Base-by-base conservation (phyloP, 805 yeast species). In the Candida cerambycidarum region DNA sequence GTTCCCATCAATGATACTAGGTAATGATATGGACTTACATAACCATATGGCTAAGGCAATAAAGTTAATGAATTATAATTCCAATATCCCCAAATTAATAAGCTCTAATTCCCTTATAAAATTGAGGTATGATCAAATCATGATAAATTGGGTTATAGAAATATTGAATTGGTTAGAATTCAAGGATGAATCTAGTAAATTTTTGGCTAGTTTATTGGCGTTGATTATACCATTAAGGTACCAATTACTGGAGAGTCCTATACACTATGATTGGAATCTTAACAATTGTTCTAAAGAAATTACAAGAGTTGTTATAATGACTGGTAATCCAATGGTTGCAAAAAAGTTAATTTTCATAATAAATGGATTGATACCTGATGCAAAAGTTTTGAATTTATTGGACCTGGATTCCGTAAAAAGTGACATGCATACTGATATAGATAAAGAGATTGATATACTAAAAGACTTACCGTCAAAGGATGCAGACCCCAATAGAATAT, bases 271-370 rank as follows among this genome's bases (percentile, higher is more conserved):
- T 31, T 50, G 58, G 17, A 58, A 57, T 27, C 41, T 52, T 4
- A 37, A 52, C n/a, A 42, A 52, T 3, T 34, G 52, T 11, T 38
- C 49, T 2, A 56, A 56, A 24, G 72, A 67, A 32, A 57, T 69
- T n/a, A 65, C 75, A 6, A 64, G 83, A 33, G 65, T 80, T 1
- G 79, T 79, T 1, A 65, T 80, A 3, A 70, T 79, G 75, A 79
- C 85, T 0, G 76, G 80, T 12, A 80, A 80, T 52, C 78, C 80
- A 27, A 74, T 74, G 6, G 81, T 80, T 8, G 82, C 84, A 1
- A 80, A 79, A 51, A 79, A 79, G 53, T 59, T 80, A 42, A 63
- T 79, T 0, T 79, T 78, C 43, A 73, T 80, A 6, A 47, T 80
- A 7, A 69, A 78, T 41, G 83, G 79, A 0, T 44, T 80, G 18